Evolutionary conservation across 2,329 filamentous ascomycete species (phyloP).

Genomic region (Chaetothyriales sp.): DNA sequence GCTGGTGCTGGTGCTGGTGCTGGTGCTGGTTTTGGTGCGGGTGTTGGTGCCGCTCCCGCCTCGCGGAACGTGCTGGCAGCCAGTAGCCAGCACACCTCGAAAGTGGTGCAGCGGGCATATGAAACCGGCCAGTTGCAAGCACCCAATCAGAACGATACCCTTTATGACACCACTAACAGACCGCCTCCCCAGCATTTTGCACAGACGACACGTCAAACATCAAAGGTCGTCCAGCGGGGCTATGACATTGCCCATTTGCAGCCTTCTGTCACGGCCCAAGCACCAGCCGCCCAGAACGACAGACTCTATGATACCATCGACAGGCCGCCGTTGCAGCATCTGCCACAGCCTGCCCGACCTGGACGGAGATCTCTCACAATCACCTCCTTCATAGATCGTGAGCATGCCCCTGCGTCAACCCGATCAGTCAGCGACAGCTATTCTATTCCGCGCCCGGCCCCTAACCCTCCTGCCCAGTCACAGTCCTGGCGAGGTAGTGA

Average conservation of each 20-base stretch:
- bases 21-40: too few relatives aligned
- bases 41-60: too few relatives aligned
- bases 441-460: background rate
- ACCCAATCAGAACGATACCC: conserved; percentile 6
- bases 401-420: background rate
- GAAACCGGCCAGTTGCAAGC: background rate
- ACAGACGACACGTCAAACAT: conserved; percentile 1
- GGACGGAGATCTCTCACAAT: conserved; percentile 10
- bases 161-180: conserved; percentile 10
- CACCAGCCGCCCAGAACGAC: conserved; percentile 3
- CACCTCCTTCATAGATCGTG: conserved; percentile 1
- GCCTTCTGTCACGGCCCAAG: background rate
- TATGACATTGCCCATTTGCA: conserved; percentile 1
- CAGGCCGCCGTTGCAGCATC: conserved; percentile 8
- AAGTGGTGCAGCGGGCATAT: background rate
- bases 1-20: background rate
- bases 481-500: background rate
- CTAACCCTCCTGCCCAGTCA: background rate
- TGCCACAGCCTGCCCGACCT: conserved; percentile 5
- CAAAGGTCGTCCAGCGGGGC: background rate
- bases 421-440: conserved; percentile 2
- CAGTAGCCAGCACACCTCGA: background rate
- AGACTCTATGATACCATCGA: conserved; percentile 10
- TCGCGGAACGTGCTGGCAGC: background rate
- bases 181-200: conserved; percentile 9